Conservation (phyloP, 257 asterid species). For the Anisodus tanguticus region DNA sequence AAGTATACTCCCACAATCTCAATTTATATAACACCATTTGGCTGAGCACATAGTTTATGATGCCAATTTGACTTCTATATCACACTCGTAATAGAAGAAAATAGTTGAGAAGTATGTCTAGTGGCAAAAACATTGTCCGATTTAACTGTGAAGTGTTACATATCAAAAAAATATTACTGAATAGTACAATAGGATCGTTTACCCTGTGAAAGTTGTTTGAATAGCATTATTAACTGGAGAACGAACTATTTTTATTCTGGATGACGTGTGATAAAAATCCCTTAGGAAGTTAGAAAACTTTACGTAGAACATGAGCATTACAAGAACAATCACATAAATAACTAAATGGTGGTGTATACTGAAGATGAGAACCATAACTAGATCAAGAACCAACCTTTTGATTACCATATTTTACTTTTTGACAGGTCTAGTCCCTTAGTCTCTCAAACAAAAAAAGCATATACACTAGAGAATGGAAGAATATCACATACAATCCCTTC, state of each 20-base stretch:
- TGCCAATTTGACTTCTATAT: conserved; percentile 18
- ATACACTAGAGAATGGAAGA: neutral
- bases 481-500: neutral
- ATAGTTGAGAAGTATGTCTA: conserved; percentile 10
- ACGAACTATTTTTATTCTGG: neutral
- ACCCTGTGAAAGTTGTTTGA: neutral
- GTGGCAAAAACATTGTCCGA: neutral
- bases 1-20: neutral
- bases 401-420: neutral
- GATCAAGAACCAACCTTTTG: neutral
- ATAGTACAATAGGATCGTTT: neutral
- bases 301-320: neutral
- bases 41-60: neutral
- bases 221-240: neutral
- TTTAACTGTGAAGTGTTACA: neutral
- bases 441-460: neutral
- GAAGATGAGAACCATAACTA: conserved; percentile 19
- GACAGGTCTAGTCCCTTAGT: neutral
- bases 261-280: neutral
- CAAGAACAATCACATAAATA: neutral
- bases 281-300: neutral
- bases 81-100: conserved; percentile 1
- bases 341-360: neutral
- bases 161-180: neutral
- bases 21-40: neutral